Percentiles rank a stretch among this genome's conserved stretches.
Evolutionary conservation across 1,284 basidiomycete species (phyloP).

Genomic region (Dichomitus squalens): DNA sequence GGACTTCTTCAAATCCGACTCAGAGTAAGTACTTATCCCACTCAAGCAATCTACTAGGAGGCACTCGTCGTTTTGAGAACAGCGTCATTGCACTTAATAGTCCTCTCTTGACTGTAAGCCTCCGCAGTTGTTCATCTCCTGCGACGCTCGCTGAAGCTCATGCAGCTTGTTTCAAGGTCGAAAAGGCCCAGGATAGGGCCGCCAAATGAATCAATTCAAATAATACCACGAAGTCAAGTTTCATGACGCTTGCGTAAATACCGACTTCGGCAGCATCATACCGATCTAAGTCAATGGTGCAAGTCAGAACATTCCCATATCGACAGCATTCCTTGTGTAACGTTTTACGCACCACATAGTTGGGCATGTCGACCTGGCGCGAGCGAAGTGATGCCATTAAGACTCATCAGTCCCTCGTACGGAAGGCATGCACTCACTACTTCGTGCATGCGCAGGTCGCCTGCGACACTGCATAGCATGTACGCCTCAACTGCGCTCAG

Average conservation of each 20-base stretch:
- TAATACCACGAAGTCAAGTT: too few relatives aligned
- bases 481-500: slow-evolving; percentile 51
- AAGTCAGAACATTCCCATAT: not conserved
- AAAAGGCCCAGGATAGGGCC: too few relatives aligned
- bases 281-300: slow-evolving; percentile 41
- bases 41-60: too few relatives aligned
- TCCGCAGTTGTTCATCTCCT: too few relatives aligned
- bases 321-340: not conserved
- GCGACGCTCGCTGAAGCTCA: too few relatives aligned
- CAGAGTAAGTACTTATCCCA: too few relatives aligned
- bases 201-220: too few relatives aligned
- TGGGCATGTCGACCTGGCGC: slow-evolving; percentile 63
- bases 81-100: too few relatives aligned
- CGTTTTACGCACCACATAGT: slow-evolving; percentile 53
- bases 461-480: slow-evolving; percentile 64
- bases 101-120: too few relatives aligned
- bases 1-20: too few relatives aligned
- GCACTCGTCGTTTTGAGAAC: too few relatives aligned
- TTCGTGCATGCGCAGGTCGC: slow-evolving; percentile 62
- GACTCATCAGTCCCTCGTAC: not conserved
- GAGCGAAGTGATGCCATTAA: not conserved
- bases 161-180: too few relatives aligned
- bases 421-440: slow-evolving; percentile 45
- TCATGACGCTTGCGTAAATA: slow-evolving; percentile 27
- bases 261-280: slow-evolving; percentile 50